These are phyloP conservation scores for Cocos nucifera DNA, from an alignment of 176 grass and related monocot species.

Conservation along the genomic window DNA sequence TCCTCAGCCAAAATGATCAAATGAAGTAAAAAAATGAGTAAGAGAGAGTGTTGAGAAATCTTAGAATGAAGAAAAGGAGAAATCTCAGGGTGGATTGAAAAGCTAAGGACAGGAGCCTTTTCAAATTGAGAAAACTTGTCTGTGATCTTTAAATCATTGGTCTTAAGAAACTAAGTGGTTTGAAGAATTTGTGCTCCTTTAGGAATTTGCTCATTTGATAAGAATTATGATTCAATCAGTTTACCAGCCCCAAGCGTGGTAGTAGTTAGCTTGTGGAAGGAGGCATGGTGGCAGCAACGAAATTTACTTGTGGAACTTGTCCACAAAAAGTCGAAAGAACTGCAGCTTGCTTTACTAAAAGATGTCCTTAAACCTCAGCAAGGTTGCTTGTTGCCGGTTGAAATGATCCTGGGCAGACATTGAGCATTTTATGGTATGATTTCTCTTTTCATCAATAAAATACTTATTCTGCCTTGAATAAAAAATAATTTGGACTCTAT, in stretches of 20 bases:
- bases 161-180: background rate
- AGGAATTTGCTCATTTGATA: background rate
- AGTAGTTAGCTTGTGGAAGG: constrained; percentile 45
- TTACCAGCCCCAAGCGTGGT: constrained; percentile 51
- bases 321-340: constrained; percentile 39
- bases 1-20: too few species aligned
- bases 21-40: too few species aligned
- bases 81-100: too few species aligned
- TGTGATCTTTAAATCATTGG: background rate
- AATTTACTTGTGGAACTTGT: constrained; percentile 73
- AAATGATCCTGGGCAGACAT: constrained; percentile 77
- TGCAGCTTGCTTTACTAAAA: constrained; percentile 44
- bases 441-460: background rate
- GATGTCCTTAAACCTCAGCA: constrained; percentile 58
- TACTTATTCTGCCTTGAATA: background rate
- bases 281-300: constrained; percentile 56
- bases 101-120: too few species aligned
- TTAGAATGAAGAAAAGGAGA: too few species aligned
- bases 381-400: constrained; percentile 79
- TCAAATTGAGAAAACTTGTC: too few species aligned
- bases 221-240: constrained; percentile 31
- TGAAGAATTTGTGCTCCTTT: background rate
- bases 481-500: too few species aligned
- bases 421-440: constrained; percentile 76
- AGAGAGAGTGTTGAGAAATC: too few species aligned